Percentiles rank a stretch among this genome's conserved stretches.
Conservation (phyloP, 345 rosid genomes). For the Syzygium jambos region DNA sequence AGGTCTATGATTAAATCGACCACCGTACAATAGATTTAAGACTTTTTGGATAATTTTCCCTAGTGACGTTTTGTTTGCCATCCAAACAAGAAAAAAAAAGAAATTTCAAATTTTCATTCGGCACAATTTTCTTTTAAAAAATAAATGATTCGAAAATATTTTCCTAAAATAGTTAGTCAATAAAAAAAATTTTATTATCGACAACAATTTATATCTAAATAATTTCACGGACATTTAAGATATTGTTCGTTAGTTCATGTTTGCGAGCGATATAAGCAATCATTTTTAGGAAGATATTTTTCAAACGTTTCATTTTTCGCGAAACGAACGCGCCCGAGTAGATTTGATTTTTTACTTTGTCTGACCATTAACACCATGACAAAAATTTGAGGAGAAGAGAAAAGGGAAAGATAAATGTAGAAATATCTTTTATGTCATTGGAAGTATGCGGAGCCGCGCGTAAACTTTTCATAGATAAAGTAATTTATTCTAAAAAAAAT, state of each 20-base stretch:
- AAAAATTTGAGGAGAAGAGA: neutral
- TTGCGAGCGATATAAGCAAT: fast-evolving
- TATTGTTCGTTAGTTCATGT: neutral
- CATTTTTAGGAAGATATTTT: neutral
- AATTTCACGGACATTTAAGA: neutral
- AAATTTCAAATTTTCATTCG: neutral
- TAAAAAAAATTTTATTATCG: neutral
- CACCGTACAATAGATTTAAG: no score
- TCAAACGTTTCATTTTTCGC: fast-evolving
- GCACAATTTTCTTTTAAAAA: neutral
- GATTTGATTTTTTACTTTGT: neutral
- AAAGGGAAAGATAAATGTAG: neutral
- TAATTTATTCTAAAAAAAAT: neutral
- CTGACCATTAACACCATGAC: fast-evolving
- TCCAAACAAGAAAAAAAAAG: neutral
- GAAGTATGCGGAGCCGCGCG: neutral
- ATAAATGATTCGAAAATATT: neutral
- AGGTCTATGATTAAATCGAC: no score
- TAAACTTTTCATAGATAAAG: neutral
- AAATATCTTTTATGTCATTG: neutral
- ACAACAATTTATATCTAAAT: neutral
- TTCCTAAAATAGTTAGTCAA: neutral
- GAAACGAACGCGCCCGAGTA: fast-evolving
- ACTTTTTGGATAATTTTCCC: no score
- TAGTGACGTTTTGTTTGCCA: neutral